These are phyloP conservation scores for Kandelia obovata DNA, from an alignment of 345 rosid genomes.

Conservation along the genomic window DNA sequence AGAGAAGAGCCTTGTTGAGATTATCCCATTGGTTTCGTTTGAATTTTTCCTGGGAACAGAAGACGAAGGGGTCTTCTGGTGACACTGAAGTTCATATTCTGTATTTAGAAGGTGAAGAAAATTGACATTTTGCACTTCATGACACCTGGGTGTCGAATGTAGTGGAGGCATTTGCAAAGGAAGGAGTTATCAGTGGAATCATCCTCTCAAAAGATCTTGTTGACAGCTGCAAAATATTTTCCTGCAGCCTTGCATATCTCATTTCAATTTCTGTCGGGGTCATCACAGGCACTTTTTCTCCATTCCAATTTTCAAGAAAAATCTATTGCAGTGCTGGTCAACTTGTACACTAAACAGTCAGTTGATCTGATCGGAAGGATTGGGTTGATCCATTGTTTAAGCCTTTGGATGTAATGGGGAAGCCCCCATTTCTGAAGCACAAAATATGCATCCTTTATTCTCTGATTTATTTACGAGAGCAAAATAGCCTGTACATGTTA, in stretches of 20 bases:
- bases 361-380: slow-evolving; percentile 18
- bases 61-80: slow-evolving; percentile 33
- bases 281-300: slow-evolving; percentile 8
- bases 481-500: slow-evolving; percentile 34
- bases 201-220: neutral
- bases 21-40: slow-evolving; percentile 4
- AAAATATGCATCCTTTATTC: slow-evolving; percentile 16
- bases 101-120: slow-evolving; percentile 4
- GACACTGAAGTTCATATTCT: slow-evolving; percentile 1
- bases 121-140: slow-evolving; percentile 1
- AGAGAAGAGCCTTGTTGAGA: slow-evolving; percentile 2
- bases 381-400: slow-evolving; percentile 13
- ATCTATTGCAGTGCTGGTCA: slow-evolving; percentile 21
- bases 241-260: neutral
- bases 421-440: slow-evolving; percentile 18
- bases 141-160: neutral
- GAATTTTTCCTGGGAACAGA: slow-evolving; percentile 8
- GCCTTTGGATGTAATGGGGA: slow-evolving; percentile 16
- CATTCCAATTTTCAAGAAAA: neutral
- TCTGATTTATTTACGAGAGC: slow-evolving; percentile 32
- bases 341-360: slow-evolving; percentile 30
- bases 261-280: slow-evolving; percentile 18
- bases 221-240: slow-evolving; percentile 19
- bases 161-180: slow-evolving; percentile 2
- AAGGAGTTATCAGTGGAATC: neutral